Conservation (phyloP, 768 basidiomycete genomes). For the Trametes sanguinea region DNA sequence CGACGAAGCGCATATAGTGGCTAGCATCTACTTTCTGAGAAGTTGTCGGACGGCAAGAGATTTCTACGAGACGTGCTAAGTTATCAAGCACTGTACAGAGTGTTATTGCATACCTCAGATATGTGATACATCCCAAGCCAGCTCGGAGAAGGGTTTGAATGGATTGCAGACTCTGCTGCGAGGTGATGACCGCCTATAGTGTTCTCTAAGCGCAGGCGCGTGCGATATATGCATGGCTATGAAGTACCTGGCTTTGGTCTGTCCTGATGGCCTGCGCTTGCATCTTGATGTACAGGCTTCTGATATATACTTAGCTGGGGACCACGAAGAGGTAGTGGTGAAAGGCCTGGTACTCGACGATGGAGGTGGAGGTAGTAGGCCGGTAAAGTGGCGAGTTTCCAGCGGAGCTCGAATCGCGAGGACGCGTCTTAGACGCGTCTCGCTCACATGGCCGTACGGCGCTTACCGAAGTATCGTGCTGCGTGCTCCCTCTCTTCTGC, state of each 20-base stretch:
- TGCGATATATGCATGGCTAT: not conserved
- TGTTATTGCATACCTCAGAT: conserved; percentile 53
- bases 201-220: not conserved
- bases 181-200: conserved; percentile 32
- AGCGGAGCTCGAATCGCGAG: conserved; percentile 22
- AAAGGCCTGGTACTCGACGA: too few species aligned
- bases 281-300: conserved; percentile 29
- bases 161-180: conserved; percentile 65
- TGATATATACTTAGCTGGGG: not conserved
- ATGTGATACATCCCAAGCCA: conserved; percentile 76
- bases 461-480: not conserved
- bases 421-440: conserved; percentile 26
- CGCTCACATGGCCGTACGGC: conserved; percentile 24
- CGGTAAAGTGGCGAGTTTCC: not conserved
- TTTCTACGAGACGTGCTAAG: conserved; percentile 45
- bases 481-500: not conserved
- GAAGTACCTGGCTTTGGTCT: conserved; percentile 32
- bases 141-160: conserved; percentile 74
- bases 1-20: conserved; percentile 11
- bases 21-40: conserved; percentile 55
- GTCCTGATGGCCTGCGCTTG: conserved; percentile 39
- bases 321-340: too few species aligned
- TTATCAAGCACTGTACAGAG: too few species aligned
- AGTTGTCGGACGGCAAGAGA: conserved; percentile 78
- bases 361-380: too few species aligned